These are phyloP conservation scores for Monilinia fructicola DNA, from an alignment of 2,329 filamentous ascomycete species.

Conservation along the genomic window DNA sequence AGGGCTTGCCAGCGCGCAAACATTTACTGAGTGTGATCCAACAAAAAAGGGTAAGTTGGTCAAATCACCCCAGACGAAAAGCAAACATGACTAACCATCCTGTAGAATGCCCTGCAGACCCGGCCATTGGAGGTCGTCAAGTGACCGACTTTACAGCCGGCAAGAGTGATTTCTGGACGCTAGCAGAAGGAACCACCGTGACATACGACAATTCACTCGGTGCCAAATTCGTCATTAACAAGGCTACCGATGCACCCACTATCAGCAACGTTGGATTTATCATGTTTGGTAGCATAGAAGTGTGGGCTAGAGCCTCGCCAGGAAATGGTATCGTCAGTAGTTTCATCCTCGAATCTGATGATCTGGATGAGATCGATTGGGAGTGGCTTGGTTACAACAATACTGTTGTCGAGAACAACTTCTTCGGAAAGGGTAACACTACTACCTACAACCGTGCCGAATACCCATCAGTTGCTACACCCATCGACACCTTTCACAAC, in stretches of 20 bases:
- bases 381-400: slow-evolving; percentile 43
- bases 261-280: slow-evolving; percentile 50
- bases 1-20: slow-evolving; percentile 24
- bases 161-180: slow-evolving; percentile 53
- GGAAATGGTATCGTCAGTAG: slow-evolving; percentile 52
- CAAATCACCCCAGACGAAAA: not conserved
- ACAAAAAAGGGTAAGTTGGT: slow-evolving; percentile 20
- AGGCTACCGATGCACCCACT: slow-evolving; percentile 50
- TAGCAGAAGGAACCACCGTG: slow-evolving; percentile 49
- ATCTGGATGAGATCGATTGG: slow-evolving; percentile 56
- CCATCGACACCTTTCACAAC: slow-evolving; percentile 52
- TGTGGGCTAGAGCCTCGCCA: slow-evolving; percentile 48
- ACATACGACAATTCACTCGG: slow-evolving; percentile 44
- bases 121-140: slow-evolving; percentile 44
- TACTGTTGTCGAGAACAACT: slow-evolving; percentile 49
- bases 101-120: slow-evolving; percentile 45
- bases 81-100: slow-evolving; percentile 28
- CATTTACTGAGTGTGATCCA: slow-evolving; percentile 25
- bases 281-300: slow-evolving; percentile 52
- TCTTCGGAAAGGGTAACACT: slow-evolving; percentile 55
- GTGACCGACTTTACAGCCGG: slow-evolving; percentile 48
- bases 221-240: slow-evolving; percentile 51
- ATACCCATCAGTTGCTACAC: slow-evolving; percentile 42
- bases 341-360: slow-evolving; percentile 52
- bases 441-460: slow-evolving; percentile 50